A percentile compares a stretch with the other conserved stretches of the same genome.
Conservation (phyloP, 495 filamentous ascomycete genomes). For the Aeminium ludgeri region DNA sequence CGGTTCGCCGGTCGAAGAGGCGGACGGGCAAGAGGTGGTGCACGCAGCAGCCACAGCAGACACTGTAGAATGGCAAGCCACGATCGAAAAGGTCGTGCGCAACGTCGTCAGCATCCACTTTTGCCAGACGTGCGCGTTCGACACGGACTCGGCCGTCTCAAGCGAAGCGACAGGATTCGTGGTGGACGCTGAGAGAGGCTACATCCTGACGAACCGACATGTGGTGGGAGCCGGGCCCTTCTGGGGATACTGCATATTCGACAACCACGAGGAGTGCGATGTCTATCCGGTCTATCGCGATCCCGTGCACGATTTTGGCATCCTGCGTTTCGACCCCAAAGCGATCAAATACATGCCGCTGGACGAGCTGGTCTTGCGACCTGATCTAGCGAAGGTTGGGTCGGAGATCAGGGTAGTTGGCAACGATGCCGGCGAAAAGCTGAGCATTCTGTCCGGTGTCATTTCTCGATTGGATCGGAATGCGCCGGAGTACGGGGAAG, state of each 20-base stretch:
- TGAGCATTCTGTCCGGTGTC: constrained; percentile 93
- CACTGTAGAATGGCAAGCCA: constrained; percentile 90
- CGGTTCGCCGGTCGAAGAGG: constrained; percentile 26
- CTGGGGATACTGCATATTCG: constrained; percentile 94
- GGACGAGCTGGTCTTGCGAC: constrained; percentile 58
- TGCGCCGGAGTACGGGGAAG: constrained; percentile 93
- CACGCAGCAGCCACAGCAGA: constrained; percentile 45
- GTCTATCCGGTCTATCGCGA: constrained; percentile 97
- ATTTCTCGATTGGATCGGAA: constrained; percentile 93
- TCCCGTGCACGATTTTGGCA: constrained; percentile 95
- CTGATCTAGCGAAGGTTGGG: constrained; percentile 66
- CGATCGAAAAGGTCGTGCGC: constrained; percentile 80
- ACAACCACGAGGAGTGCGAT: constrained; percentile 96
- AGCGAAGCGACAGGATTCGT: constrained; percentile 97
- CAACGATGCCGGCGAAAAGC: constrained; percentile 97
- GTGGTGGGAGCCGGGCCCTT: constrained; percentile 95
- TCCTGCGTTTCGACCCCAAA: constrained; percentile 87
- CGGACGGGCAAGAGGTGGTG: constrained; percentile 26
- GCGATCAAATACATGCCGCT: constrained; percentile 94
- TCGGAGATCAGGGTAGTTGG: constrained; percentile 91
- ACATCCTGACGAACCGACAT: constrained; percentile 37
- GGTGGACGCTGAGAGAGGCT: constrained; percentile 87
- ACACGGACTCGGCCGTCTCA: constrained; percentile 81
- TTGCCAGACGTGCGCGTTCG: constrained; percentile 95
- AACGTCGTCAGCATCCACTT: constrained; percentile 96